Conservation (phyloP, 352 stramenopile genomes). For the Globisporangium ultimum region DNA sequence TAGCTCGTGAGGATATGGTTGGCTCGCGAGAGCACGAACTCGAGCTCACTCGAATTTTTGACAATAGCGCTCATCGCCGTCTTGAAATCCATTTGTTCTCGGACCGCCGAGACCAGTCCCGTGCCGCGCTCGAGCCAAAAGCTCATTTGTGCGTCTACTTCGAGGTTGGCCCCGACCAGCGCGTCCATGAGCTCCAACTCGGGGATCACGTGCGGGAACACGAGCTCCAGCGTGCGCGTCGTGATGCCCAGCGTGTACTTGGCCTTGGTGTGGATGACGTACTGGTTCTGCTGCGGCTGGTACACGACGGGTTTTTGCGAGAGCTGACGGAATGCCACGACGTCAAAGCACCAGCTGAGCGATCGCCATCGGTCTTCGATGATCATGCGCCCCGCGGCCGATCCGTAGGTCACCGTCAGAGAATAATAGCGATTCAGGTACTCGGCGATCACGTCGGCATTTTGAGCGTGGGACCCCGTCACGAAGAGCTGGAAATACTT, state of each 20-base stretch:
- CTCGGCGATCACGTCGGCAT: background rate
- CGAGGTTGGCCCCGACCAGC: slow-evolving; percentile 9
- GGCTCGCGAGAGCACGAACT: slow-evolving; percentile 16
- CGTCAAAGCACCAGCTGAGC: slow-evolving; percentile 16
- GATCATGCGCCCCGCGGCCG: slow-evolving; percentile 3
- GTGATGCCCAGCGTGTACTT: slow-evolving; percentile 15
- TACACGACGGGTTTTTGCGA: background rate
- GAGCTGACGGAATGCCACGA: slow-evolving; percentile 11
- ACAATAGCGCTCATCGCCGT: slow-evolving; percentile 21
- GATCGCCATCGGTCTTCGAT: slow-evolving; percentile 16
- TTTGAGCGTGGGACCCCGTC: slow-evolving; percentile 3
- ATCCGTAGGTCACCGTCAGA: slow-evolving; percentile 4
- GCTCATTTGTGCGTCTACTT: slow-evolving; percentile 10
- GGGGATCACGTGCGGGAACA: slow-evolving; percentile 11
- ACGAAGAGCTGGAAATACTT: slow-evolving; percentile 12
- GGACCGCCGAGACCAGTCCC: slow-evolving; percentile 14
- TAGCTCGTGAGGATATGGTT: slow-evolving; percentile 12
- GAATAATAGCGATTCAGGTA: slow-evolving; percentile 10
- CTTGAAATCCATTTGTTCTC: slow-evolving; percentile 31
- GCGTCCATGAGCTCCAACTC: background rate
- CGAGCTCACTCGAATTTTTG: slow-evolving; percentile 18
- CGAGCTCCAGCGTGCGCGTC: slow-evolving; percentile 12
- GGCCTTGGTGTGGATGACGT: slow-evolving; percentile 5
- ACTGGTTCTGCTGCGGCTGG: slow-evolving; percentile 12
- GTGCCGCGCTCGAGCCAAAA: slow-evolving; percentile 22